Base-by-base conservation (phyloP, 2,329 filamentous ascomycete genomes). In the Fusarium keratoplasticum region DNA sequence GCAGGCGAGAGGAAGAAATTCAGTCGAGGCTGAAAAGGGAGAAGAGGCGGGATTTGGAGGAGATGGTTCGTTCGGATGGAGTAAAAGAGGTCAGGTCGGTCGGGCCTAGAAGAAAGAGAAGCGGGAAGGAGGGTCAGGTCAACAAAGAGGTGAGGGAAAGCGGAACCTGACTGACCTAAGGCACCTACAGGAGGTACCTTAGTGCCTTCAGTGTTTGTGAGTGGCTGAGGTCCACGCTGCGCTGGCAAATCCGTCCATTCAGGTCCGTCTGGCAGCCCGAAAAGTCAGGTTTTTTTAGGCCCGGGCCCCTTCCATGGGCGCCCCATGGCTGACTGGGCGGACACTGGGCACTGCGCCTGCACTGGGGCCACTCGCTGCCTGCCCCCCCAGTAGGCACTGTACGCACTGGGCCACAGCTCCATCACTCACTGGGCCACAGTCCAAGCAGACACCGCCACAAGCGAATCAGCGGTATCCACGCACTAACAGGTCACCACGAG, bases 261-360 rank as follows among this genome's bases (percentile, higher is more conserved):
- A 31, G 50, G 50, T 33, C 27, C 50, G 72, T 70, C 67, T 72
- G 65, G 77, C 74, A 77, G 79, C 77, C 79, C 73, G 77, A 80
- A 80, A 80, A 80, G 77, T 80, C 78, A 78, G 77, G 78, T 73
- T 78, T 80, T 79, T 67, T 68, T 61, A 67, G 63, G 69, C 54
- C 66, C 42, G 50, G 50, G 27, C 27, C 50, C 50, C 25, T 52
- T 52, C 50, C 50, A 36, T 66, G 68, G 74, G 65, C 66, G 62
- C 67, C 67, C 65, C 62, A 60, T 70, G 69, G 66, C 69, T 70
- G 71, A 69, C 73, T 69, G 64, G 67, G 20, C 42, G 64, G 66
- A 8, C 42, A 25, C 42, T 44, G 42, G 40, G 68, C 72, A 50
- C 22, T 47, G 42, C 70, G 70, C 71, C 42, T 47, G 70, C 44